Base-by-base conservation (phyloP, 148 eudicot species). In the Amaranthus hypochondriacus region DNA sequence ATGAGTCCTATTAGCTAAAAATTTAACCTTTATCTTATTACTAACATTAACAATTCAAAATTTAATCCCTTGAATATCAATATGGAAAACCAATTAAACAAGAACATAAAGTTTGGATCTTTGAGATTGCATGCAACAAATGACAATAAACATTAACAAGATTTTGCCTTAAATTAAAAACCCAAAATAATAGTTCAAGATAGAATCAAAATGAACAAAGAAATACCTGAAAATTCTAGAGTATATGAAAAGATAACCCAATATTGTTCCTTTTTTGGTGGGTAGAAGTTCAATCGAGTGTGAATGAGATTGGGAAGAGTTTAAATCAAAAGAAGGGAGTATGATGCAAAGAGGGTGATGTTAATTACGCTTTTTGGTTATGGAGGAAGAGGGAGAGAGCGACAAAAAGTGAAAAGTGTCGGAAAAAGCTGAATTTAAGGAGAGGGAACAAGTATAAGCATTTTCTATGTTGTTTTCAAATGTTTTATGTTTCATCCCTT, bases 351-450 rank as follows among this genome's bases (percentile, higher is more conserved):
- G 13, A 61, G 54, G 54, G 67, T 13, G 52, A n/a, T 4, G 50
- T 2, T 3, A 1, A 5, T 61, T 18, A 10, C 0, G 39, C 39
- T 28, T 28, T 9, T 5, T 43, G n/a, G 39, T 13, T 43, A 48
- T 66, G 69, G 54, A 48, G 14, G 62, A 44, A 11, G 58, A 48
- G 18, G 14, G 15, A 39, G 53, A 3, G 60, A 11, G 14, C 4
- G 50, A 49, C 47, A 56, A 50, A 9, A 55, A 39, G 68, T 14
- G 74, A 62, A 14, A 77, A 55, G 77, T 54, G 75, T 57, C 71
- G 80, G 72, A 81, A 68, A 57, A 39, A 65, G 62, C 85, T 68
- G 59, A 69, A 75, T 66, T 82, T 75, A 13, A 50, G 65, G 83
- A 11, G 50, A 42, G 5, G 28, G 5, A 12, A 28, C 4, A 21